Percentiles rank a stretch among this genome's conserved stretches.
Conservation (phyloP, 2,329 filamentous ascomycete genomes). For the Exophiala viscosa region DNA sequence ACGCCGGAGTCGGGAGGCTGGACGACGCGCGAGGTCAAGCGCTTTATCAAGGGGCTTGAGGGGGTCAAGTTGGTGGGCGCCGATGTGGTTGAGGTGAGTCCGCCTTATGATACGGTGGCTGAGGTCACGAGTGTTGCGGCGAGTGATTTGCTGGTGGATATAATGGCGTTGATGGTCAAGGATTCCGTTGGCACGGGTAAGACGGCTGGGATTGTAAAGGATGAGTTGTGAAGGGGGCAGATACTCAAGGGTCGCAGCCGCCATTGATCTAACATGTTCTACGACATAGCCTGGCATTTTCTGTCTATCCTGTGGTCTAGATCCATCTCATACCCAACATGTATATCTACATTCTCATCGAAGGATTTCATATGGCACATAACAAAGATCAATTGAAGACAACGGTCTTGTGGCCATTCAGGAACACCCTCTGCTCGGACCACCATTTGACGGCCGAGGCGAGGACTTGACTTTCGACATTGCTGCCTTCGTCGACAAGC, state of each 20-base stretch:
- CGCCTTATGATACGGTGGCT: constrained; percentile 28
- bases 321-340: too few species aligned
- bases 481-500: constrained; percentile 74
- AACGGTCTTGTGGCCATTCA: constrained; percentile 76
- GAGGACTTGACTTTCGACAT: constrained; percentile 78
- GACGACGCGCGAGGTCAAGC: constrained; percentile 29
- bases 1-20: constrained; percentile 30
- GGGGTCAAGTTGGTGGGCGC: constrained; percentile 29
- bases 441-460: constrained; percentile 81
- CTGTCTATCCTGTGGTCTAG: background rate
- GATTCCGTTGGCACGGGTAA: constrained; percentile 11
- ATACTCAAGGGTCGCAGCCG: background rate
- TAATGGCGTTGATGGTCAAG: constrained; percentile 32
- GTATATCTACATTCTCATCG: too few species aligned
- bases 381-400: constrained; percentile 56
- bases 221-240: constrained; percentile 14
- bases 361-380: background rate
- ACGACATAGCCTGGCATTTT: too few species aligned
- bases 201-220: constrained; percentile 3
- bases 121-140: constrained; percentile 32
- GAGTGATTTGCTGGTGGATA: constrained; percentile 32
- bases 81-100: constrained; percentile 31
- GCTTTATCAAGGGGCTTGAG: constrained; percentile 28
- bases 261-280: too few species aligned
- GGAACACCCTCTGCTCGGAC: constrained; percentile 70